A percentile compares a stretch with the other conserved stretches of the same genome.
Evolutionary conservation across 1,139 yeast species (phyloP).

Genomic region (Yamadazyma sp.): DNA sequence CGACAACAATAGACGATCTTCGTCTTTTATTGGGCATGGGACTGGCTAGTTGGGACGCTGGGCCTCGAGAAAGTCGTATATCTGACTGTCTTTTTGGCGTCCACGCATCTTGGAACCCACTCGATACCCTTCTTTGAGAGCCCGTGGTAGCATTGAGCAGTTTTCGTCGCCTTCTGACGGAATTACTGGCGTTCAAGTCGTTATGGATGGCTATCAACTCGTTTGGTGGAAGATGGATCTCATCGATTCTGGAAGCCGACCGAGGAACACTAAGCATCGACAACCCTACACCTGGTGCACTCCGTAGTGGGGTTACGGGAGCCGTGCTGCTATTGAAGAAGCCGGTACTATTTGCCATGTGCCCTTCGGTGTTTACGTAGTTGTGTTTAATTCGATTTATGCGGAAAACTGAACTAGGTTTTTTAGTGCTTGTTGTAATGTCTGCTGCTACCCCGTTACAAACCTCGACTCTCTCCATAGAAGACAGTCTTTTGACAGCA

Average conservation of each 20-base stretch:
- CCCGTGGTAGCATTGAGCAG: not conserved
- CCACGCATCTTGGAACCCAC: not conserved
- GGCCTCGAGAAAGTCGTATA: not conserved
- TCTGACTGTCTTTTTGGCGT: slow-evolving; percentile 4
- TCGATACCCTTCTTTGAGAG: not conserved
- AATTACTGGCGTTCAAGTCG: not conserved
- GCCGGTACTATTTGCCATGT: not conserved
- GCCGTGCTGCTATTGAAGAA: slow-evolving; percentile 3
- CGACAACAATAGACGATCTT: slow-evolving; percentile 32
- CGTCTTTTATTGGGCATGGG: slow-evolving; percentile 18
- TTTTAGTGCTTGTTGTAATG: too few relatives aligned
- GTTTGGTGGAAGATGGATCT: slow-evolving; percentile 27
- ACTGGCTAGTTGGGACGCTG: slow-evolving; percentile 8
- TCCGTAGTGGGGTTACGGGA: slow-evolving; percentile 10
- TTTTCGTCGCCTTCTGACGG: not conserved
- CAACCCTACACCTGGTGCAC: not conserved
- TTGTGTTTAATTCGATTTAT: not conserved
- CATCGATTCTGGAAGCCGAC: slow-evolving; percentile 9
- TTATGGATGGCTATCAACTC: slow-evolving; percentile 21
- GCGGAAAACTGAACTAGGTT: too few relatives aligned
- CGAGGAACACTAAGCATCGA: slow-evolving; percentile 2
- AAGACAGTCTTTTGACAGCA: slow-evolving; percentile 53
- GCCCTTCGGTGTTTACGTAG: not conserved
- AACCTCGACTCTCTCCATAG: not conserved
- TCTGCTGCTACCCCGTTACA: not conserved